Conservation (phyloP, 768 basidiomycete genomes). For the Crepidotus variabilis region DNA sequence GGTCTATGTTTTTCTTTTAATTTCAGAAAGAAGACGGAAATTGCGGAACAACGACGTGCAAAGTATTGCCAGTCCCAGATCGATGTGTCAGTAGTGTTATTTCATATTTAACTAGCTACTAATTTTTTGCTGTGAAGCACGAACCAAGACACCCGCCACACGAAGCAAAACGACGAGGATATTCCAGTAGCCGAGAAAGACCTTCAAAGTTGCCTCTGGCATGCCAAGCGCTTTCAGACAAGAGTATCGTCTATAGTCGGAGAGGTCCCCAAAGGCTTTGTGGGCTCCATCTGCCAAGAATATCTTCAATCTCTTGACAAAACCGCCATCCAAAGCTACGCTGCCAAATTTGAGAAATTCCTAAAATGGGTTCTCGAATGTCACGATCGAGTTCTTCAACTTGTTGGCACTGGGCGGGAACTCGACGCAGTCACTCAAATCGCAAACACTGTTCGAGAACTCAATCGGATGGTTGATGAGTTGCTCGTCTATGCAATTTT, state of each 20-base stretch:
- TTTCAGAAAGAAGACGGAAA: background rate
- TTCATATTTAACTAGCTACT: background rate
- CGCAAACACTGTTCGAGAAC: background rate
- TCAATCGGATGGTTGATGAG: background rate
- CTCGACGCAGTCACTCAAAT: background rate
- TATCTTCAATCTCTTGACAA: background rate
- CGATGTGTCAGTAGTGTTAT: background rate
- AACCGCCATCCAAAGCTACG: background rate
- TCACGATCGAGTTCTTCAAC: background rate
- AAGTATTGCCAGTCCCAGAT: background rate
- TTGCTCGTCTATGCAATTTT: background rate
- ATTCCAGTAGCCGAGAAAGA: background rate
- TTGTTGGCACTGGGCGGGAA: background rate
- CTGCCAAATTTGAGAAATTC: background rate
- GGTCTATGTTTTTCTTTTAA: background rate
- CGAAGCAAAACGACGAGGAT: background rate
- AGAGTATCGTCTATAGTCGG: background rate
- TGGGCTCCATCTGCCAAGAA: background rate
- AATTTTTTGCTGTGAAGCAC: background rate
- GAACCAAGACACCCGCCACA: background rate
- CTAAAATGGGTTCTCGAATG: background rate
- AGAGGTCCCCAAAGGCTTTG: background rate
- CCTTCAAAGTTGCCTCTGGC: background rate
- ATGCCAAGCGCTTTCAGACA: background rate
- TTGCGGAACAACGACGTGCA: background rate